Evolutionary conservation across 805 yeast genomes (phyloP), one percentile per base, ranked within the genome.

Genomic region (Wickerhamiella galacta): DNA sequence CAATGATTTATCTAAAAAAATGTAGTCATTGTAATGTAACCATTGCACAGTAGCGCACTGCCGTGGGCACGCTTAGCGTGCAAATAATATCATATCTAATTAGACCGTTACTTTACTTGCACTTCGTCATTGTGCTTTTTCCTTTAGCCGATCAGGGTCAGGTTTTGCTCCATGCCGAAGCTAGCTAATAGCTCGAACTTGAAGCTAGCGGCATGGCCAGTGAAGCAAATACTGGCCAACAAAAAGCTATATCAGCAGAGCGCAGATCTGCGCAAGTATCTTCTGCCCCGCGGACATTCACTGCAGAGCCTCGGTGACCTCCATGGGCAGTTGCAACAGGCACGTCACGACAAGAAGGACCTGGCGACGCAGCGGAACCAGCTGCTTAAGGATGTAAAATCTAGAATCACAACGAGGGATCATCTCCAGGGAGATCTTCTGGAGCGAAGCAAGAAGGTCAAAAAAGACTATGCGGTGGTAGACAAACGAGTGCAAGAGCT

Each of bases 281-380:
- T 30, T 17, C 44, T 48, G 9, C 36, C 40, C 20, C 35, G 35
- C 4, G 32, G 26, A 17, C 31, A 33, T 19, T 31, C 39, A 18
- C 35, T 51, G 16, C 32, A 22, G 3, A 49, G 52, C 10, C 34
- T 61, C 9, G 35, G 41, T 3, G 32, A 33, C 10, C 46, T 43
- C n/a, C 35, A 48, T 8, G 35, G 38, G 7, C 31, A 51, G 5
- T 28, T 54, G 12, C 31, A 11, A 6, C 37, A 21, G 3, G 34
- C 40, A 10, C 35, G 35, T 14, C 32, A 25, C 7, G 15, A 16
- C 20, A 40, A 41, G 11, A 44, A 39, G 33, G 20, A 22, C n/a
- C 39, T 37, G 5, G 47, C 43, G 6, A 36, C 43, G 24, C 40
- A 26, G 36, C 44, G 33, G 11, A 33, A 7, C 34, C 32, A 15